These are phyloP conservation scores for Epichloe brachyelytri DNA, from an alignment of 2,329 filamentous ascomycete species.

Conservation along the genomic window DNA sequence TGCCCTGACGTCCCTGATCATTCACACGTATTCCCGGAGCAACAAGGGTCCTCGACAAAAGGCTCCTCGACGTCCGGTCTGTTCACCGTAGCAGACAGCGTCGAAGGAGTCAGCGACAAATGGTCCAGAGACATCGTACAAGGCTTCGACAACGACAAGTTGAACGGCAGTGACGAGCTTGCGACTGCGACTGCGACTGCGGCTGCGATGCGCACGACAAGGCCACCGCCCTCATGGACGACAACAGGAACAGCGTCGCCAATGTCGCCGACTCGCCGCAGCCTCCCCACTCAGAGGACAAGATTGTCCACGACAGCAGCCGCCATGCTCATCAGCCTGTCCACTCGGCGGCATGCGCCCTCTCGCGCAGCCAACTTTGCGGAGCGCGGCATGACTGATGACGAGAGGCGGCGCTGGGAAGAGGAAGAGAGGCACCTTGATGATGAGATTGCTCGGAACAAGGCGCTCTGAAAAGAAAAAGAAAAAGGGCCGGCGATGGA, in stretches of 20 bases:
- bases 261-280: conserved; percentile 26
- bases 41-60: neutral
- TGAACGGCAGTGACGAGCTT: neutral
- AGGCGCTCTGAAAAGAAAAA: conserved; percentile 25
- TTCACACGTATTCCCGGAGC: too few species aligned
- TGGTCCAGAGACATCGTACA: neutral
- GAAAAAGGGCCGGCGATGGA: too few species aligned
- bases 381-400: conserved; percentile 47
- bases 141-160: neutral
- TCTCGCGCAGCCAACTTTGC: conserved; percentile 33
- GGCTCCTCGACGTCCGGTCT: conserved; percentile 7
- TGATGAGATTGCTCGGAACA: conserved; percentile 31
- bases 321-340: neutral
- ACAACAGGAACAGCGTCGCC: conserved; percentile 30
- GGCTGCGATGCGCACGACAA: conserved; percentile 13
- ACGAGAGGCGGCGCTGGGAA: conserved; percentile 28
- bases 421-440: conserved; percentile 46
- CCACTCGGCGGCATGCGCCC: conserved; percentile 18
- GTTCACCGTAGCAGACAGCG: conserved; percentile 8
- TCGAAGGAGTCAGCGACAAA: neutral
- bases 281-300: conserved; percentile 32
- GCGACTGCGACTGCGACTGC: too few species aligned
- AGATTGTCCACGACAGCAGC: conserved; percentile 8
- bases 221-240: conserved; percentile 27
- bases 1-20: too few species aligned